Percentiles rank a stretch among this genome's conserved stretches.
These are phyloP conservation scores for Stramenopiles sp. DNA, from an alignment of 352 stramenopile genomes.

Conservation along the genomic window DNA sequence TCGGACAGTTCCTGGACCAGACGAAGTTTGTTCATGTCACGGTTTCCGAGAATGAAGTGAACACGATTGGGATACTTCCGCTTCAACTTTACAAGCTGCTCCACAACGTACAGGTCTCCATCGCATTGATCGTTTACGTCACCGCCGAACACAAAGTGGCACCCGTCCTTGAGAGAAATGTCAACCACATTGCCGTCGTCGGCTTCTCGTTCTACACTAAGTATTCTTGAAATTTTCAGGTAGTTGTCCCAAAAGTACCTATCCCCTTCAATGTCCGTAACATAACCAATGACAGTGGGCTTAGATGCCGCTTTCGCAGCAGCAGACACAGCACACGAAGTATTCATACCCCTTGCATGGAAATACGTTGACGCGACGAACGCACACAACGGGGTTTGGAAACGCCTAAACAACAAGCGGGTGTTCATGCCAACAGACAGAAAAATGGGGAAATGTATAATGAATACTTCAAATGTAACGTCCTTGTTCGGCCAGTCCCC, in stretches of 20 bases:
- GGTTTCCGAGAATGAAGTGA: constrained; percentile 18
- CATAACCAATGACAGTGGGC: constrained; percentile 21
- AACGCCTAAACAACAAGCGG: too few relatives aligned
- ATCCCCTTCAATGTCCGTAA: constrained; percentile 18
- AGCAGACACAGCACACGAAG: too few relatives aligned
- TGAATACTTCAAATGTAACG: too few relatives aligned
- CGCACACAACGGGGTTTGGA: too few relatives aligned
- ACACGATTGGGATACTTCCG: constrained; percentile 12
- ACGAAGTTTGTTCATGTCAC: constrained; percentile 20
- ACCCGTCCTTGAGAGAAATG: constrained; percentile 12
- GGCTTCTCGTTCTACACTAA: too few relatives aligned
- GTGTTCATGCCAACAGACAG: too few relatives aligned
- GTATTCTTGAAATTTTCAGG: constrained; percentile 9
- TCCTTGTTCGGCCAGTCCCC: too few relatives aligned
- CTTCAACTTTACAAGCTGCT: constrained; percentile 17
- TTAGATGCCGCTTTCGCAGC: too few relatives aligned
- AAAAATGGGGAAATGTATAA: too few relatives aligned
- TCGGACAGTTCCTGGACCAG: constrained; percentile 6
- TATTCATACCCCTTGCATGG: too few relatives aligned
- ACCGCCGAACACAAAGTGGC: constrained; percentile 18
- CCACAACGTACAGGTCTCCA: constrained; percentile 12
- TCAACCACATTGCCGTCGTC: background rate
- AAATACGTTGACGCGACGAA: too few relatives aligned
- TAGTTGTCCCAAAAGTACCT: constrained; percentile 15
- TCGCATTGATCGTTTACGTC: constrained; percentile 15